Conservation (phyloP, 1,284 basidiomycete species). For the Sphaerobolus stellatus region DNA sequence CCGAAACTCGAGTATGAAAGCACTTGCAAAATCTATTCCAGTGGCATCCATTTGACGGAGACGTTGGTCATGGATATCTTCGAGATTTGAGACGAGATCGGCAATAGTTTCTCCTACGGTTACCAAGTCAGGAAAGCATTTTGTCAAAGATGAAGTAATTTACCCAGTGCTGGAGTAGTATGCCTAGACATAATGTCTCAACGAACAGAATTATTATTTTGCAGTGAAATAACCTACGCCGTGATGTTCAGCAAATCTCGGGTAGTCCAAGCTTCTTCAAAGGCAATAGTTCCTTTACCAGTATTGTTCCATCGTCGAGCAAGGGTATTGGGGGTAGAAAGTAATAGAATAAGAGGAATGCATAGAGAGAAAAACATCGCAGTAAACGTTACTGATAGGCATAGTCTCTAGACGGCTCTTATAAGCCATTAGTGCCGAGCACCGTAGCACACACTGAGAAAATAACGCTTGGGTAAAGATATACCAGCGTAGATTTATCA, state of each 20-base stretch:
- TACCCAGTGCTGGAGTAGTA: slow-evolving; percentile 1
- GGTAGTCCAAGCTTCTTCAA: slow-evolving; percentile 44
- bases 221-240: slow-evolving; percentile 20
- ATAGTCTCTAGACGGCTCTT: too few species aligned
- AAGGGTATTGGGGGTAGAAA: not conserved
- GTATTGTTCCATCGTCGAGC: slow-evolving; percentile 7
- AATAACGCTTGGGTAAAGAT: too few species aligned
- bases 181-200: not conserved
- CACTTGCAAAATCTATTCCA: slow-evolving; percentile 35
- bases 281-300: slow-evolving; percentile 33
- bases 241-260: slow-evolving; percentile 33
- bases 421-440: too few species aligned
- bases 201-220: not conserved
- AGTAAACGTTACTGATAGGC: too few species aligned
- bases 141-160: not conserved
- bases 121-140: not conserved
- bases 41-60: slow-evolving; percentile 38
- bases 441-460: too few species aligned
- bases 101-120: slow-evolving; percentile 4
- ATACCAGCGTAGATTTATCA: too few species aligned
- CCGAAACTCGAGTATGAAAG: not conserved
- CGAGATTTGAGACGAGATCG: slow-evolving; percentile 12
- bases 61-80: slow-evolving; percentile 35
- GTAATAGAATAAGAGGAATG: too few species aligned
- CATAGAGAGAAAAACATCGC: too few species aligned